A percentile compares a stretch with the other conserved stretches of the same genome.
phyloP scores from a whole-genome alignment of 2,329 filamentous ascomycete species.

The Calonectria montana region DNA sequence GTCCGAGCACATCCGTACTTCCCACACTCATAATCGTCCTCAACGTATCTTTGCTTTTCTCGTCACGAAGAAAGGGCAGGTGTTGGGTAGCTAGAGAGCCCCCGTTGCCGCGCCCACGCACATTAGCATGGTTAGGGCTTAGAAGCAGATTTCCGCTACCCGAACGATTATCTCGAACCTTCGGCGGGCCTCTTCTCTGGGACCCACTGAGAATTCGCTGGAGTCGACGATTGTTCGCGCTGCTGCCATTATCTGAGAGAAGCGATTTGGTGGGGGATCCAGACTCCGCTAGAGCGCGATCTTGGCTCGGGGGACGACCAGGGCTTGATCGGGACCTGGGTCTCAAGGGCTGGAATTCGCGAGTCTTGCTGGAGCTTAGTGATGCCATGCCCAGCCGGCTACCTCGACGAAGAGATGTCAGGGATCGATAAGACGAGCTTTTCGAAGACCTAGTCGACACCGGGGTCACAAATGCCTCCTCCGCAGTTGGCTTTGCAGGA shows the following conservation, averaged over 20 bases:
- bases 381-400: conserved; percentile 35
- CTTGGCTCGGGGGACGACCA: neutral
- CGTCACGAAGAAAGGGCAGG: conserved; percentile 50
- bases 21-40: conserved; percentile 64
- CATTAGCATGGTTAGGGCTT: conserved; percentile 34
- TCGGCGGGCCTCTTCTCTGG: conserved; percentile 34
- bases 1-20: conserved; percentile 50
- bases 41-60: conserved; percentile 59
- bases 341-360: conserved; percentile 28
- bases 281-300: neutral
- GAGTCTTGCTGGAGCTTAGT: conserved; percentile 30
- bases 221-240: conserved; percentile 23
- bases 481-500: neutral
- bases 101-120: conserved; percentile 1
- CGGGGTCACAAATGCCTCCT: neutral
- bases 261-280: neutral
- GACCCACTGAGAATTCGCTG: conserved; percentile 33
- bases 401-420: conserved; percentile 33
- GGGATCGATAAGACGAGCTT: conserved; percentile 27
- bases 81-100: conserved; percentile 48
- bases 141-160: conserved; percentile 41
- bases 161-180: conserved; percentile 24
- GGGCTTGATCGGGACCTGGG: conserved; percentile 18
- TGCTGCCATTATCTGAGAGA: neutral
- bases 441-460: neutral